Conservation (phyloP, 2,329 filamentous ascomycete species). For the Colletotrichum falcatum region DNA sequence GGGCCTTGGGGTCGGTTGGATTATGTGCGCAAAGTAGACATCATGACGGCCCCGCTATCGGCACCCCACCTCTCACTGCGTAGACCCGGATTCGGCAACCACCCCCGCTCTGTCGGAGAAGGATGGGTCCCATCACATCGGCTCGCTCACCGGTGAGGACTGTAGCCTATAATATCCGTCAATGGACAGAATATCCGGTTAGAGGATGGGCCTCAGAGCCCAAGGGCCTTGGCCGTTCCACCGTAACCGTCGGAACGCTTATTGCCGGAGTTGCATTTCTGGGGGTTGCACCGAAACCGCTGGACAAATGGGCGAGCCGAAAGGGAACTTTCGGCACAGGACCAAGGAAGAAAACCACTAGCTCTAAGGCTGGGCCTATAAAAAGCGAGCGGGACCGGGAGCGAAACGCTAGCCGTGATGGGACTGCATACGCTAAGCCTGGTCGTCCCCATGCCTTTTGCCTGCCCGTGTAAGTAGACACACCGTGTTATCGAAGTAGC, state of each 20-base stretch:
- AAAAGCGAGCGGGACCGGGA: not conserved
- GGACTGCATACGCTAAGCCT: not conserved
- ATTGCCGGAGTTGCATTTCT: not conserved
- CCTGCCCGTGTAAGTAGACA: not conserved
- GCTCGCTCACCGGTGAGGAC: slow-evolving; percentile 7
- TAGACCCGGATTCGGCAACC: slow-evolving; percentile 5
- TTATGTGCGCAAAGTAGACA: not conserved
- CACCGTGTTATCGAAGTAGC: not conserved
- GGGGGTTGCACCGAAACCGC: not conserved
- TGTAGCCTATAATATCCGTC: not conserved
- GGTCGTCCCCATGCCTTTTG: not conserved
- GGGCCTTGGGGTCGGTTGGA: not conserved
- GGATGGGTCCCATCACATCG: not conserved
- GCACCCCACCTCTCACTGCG: not conserved
- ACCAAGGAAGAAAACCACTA: not conserved
- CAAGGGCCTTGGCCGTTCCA: slow-evolving; percentile 5
- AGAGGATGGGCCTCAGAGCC: not conserved
- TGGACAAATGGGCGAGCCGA: not conserved
- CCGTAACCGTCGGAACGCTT: not conserved
- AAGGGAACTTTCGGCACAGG: not conserved
- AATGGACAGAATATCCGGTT: not conserved
- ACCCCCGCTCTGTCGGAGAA: slow-evolving; percentile 2
- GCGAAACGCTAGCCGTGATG: not conserved
- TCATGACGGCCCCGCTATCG: slow-evolving; percentile 4
- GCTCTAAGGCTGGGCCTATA: not conserved